These are phyloP conservation scores for Marasmius fiardii DNA, from an alignment of 1,284 basidiomycete genomes.

Conservation along the genomic window DNA sequence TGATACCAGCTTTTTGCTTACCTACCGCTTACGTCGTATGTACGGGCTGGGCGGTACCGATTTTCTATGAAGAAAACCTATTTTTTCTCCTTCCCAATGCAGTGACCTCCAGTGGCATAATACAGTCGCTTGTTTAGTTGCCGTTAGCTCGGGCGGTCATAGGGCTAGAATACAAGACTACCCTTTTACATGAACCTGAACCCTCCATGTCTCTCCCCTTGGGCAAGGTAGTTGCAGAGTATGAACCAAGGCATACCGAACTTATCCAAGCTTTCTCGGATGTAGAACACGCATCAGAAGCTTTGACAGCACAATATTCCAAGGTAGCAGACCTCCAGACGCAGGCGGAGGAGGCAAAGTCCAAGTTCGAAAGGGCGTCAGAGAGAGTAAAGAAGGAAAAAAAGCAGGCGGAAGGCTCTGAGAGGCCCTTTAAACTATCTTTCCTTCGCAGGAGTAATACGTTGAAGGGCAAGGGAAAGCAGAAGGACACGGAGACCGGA, in stretches of 20 bases:
- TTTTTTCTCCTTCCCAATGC: too few relatives aligned
- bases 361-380: constrained; percentile 4
- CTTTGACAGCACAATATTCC: constrained; percentile 1
- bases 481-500: background rate
- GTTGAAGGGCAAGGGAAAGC: constrained; percentile 8
- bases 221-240: constrained; percentile 11
- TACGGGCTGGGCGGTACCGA: background rate
- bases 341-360: constrained; percentile 8
- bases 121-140: background rate
- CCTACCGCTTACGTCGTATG: too few relatives aligned
- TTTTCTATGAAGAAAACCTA: background rate
- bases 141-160: background rate
- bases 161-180: background rate
- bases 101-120: too few relatives aligned
- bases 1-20: too few relatives aligned
- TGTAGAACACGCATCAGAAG: constrained; percentile 8
- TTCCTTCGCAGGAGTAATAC: constrained; percentile 5
- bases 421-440: constrained; percentile 5
- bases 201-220: constrained; percentile 12
- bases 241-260: constrained; percentile 8
- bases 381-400: constrained; percentile 10
- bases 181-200: constrained; percentile 6
- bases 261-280: constrained; percentile 5
- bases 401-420: constrained; percentile 3
- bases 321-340: constrained; percentile 8